These are phyloP conservation scores for Rhodotorula sp. DNA, from an alignment of 1,284 basidiomycete genomes.

Conservation along the genomic window DNA sequence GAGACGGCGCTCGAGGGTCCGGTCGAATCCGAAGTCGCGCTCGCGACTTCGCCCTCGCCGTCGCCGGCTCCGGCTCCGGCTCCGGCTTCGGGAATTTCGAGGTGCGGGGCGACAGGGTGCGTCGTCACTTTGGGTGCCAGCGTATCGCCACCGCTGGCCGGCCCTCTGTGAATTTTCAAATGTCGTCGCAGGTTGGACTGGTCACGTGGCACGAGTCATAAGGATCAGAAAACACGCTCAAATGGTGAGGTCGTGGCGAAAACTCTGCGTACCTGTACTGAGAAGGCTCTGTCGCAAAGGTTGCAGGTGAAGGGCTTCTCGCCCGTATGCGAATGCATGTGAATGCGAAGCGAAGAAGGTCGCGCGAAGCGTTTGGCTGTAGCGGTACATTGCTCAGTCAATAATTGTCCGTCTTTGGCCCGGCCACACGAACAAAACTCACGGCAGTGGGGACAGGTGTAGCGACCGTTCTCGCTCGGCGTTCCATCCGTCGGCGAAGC, in stretches of 20 bases:
- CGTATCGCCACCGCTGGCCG: background rate
- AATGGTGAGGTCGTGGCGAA: background rate
- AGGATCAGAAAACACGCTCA: background rate
- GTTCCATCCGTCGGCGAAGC: background rate
- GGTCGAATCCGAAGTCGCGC: background rate
- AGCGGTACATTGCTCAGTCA: background rate
- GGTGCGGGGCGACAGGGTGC: background rate
- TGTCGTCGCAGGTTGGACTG: conserved; percentile 37
- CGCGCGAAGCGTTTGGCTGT: conserved; percentile 40
- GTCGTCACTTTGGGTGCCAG: background rate
- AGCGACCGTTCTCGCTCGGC: conserved; percentile 4
- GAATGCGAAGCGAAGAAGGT: conserved; percentile 35
- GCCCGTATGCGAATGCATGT: conserved; percentile 41
- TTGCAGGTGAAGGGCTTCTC: conserved; percentile 41
- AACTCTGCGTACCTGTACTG: conserved; percentile 30
- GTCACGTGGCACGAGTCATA: too few species aligned
- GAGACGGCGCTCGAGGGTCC: background rate
- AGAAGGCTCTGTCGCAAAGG: conserved; percentile 36
- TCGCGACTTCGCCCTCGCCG: background rate
- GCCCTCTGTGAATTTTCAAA: conserved; percentile 35
- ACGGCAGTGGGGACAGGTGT: conserved; percentile 31
- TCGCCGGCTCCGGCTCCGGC: background rate
- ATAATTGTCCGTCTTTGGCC: too few species aligned
- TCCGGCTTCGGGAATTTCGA: background rate
- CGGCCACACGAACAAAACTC: background rate